These are phyloP conservation scores for Boletus holoroseus DNA, from an alignment of 1,284 basidiomycete genomes.

Conservation along the genomic window DNA sequence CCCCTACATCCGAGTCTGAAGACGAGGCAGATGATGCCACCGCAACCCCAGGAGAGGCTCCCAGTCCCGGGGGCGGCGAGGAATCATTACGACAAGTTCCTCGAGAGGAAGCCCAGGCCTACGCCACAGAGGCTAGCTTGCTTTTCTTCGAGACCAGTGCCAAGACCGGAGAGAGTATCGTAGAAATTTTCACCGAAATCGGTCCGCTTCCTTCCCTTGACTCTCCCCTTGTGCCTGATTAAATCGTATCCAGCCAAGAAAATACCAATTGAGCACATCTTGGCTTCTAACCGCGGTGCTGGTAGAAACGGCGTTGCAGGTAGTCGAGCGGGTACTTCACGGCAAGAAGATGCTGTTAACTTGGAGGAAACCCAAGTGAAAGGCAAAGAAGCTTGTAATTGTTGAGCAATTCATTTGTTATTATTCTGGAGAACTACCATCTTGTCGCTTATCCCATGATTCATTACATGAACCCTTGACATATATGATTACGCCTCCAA, in stretches of 20 bases:
- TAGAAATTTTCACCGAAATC: conserved; percentile 98
- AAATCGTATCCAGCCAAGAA: conserved; percentile 69
- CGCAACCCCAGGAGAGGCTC: conserved; percentile 72
- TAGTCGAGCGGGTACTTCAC: conserved; percentile 46
- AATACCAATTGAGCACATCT: conserved; percentile 90
- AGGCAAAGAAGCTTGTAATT: conserved; percentile 76
- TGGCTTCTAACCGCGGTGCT: conserved; percentile 67
- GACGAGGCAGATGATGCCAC: conserved; percentile 83
- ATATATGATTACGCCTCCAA: conserved; percentile 23
- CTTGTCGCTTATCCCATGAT: conserved; percentile 23
- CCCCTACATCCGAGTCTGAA: conserved; percentile 58
- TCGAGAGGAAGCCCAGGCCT: conserved; percentile 91
- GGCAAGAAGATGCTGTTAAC: conserved; percentile 59
- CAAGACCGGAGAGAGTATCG: conserved; percentile 95
- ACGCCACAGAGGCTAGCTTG: conserved; percentile 88
- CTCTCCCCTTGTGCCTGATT: conserved; percentile 1
- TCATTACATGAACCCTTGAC: conserved; percentile 21
- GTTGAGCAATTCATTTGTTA: conserved; percentile 38
- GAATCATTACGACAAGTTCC: conserved; percentile 84
- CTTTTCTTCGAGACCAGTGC: conserved; percentile 98
- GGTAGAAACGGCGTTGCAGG: conserved; percentile 58
- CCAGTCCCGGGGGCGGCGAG: conserved; percentile 46
- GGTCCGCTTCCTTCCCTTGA: conserved; percentile 47
- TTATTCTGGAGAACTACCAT: conserved; percentile 19
- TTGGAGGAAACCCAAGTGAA: conserved; percentile 65